Conservation (phyloP, 805 yeast species). For the Metschnikowia vanudenii region DNA sequence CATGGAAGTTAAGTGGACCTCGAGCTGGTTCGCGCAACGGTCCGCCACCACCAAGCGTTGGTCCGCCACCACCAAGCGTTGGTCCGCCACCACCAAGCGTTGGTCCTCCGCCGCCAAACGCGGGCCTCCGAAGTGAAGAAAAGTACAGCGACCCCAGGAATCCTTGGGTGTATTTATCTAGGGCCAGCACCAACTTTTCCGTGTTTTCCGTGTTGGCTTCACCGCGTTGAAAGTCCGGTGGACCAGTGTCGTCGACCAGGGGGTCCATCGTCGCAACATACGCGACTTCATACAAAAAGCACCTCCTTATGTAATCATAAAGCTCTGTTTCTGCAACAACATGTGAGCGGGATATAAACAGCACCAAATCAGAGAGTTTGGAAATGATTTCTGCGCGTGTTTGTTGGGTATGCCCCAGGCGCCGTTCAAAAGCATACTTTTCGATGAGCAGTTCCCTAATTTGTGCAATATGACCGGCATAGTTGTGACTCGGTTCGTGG, state of each 20-base stretch:
- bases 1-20: slow-evolving; percentile 15
- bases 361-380: background rate
- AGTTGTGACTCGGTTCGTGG: background rate
- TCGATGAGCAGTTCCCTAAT: background rate
- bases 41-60: background rate
- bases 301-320: background rate
- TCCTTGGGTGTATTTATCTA: background rate
- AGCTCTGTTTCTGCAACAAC: slow-evolving; percentile 1
- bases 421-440: background rate
- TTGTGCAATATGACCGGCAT: background rate
- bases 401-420: background rate
- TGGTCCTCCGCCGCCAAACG: background rate
- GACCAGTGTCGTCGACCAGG: background rate
- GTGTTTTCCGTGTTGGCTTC: slow-evolving; percentile 9
- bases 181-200: slow-evolving; percentile 9
- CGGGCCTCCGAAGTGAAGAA: too few species aligned
- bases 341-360: background rate
- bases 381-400: background rate
- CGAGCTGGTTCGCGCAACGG: background rate
- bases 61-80: background rate
- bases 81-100: background rate
- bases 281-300: slow-evolving; percentile 5
- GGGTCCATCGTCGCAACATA: background rate
- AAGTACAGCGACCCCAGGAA: background rate
- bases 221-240: background rate